Conservation (phyloP, 768 basidiomycete genomes). For the Amanita jacksonii region DNA sequence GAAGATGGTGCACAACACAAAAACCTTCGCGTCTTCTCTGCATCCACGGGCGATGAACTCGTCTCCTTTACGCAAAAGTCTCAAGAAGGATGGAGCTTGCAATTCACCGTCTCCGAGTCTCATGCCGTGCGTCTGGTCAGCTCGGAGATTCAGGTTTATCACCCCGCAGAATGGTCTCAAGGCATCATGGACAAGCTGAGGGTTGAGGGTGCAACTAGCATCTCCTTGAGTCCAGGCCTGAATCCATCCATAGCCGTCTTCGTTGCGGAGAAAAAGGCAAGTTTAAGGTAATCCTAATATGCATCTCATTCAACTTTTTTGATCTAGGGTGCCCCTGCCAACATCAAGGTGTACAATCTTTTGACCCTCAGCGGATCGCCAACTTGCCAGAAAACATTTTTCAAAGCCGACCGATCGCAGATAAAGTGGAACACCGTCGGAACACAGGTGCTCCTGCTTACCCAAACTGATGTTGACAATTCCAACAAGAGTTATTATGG, state of each 20-base stretch:
- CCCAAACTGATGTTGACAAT: slow-evolving; percentile 95
- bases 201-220: slow-evolving; percentile 72
- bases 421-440: slow-evolving; percentile 97
- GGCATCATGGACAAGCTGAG: slow-evolving; percentile 75
- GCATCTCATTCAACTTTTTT: slow-evolving; percentile 1
- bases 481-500: slow-evolving; percentile 98
- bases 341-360: slow-evolving; percentile 76
- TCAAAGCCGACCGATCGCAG: slow-evolving; percentile 86
- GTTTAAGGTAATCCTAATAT: slow-evolving; percentile 10
- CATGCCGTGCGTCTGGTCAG: slow-evolving; percentile 77
- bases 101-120: slow-evolving; percentile 85
- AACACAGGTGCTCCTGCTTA: slow-evolving; percentile 83
- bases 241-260: slow-evolving; percentile 90
- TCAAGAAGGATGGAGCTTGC: slow-evolving; percentile 86
- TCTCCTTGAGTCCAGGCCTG: slow-evolving; percentile 72
- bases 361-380: slow-evolving; percentile 49
- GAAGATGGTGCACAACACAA: slow-evolving; percentile 90
- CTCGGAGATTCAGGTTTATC: slow-evolving; percentile 76
- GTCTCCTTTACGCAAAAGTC: slow-evolving; percentile 83
- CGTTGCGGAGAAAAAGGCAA: slow-evolving; percentile 85
- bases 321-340: slow-evolving; percentile 74
- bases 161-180: slow-evolving; percentile 70
- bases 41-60: slow-evolving; percentile 78
- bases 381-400: slow-evolving; percentile 86
- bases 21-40: slow-evolving; percentile 88